These are phyloP conservation scores for Nothophoma quercina DNA, from an alignment of 2,329 filamentous ascomycete genomes.

Conservation along the genomic window DNA sequence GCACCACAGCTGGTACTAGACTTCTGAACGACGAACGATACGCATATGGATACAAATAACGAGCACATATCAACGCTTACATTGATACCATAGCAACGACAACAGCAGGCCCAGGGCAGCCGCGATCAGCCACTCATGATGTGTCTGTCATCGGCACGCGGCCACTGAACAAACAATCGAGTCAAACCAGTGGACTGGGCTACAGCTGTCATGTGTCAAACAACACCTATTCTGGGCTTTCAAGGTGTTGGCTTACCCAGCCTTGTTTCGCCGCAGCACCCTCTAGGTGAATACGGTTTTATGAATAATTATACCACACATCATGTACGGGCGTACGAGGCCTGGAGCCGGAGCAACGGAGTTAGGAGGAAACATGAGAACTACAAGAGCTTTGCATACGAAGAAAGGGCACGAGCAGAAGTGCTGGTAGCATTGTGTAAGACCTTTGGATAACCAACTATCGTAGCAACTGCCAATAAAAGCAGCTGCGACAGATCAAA, in stretches of 20 bases:
- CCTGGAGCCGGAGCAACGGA: no score
- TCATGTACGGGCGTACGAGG: conserved; percentile 2
- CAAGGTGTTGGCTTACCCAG: neutral
- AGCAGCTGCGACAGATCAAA: neutral
- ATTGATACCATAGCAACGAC: neutral
- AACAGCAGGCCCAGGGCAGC: neutral
- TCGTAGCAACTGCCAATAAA: neutral
- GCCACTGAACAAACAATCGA: neutral
- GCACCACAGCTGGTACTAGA: conserved; percentile 86
- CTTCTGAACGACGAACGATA: conserved; percentile 61
- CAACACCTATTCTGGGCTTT: neutral
- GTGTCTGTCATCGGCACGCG: neutral
- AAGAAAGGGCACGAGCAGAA: no score
- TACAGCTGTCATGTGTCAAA: conserved; percentile 12
- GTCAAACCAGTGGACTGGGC: no score
- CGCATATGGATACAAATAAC: neutral
- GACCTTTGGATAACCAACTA: neutral
- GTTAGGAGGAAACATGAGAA: no score
- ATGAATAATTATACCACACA: neutral
- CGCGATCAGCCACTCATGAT: neutral
- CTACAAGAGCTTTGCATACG: no score
- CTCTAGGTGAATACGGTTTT: neutral
- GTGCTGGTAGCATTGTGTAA: neutral
- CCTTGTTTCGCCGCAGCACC: neutral
- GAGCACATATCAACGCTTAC: neutral